phyloP scores from a whole-genome alignment of 441 rosid species.

The Cnidoscolus chayamansa region DNA sequence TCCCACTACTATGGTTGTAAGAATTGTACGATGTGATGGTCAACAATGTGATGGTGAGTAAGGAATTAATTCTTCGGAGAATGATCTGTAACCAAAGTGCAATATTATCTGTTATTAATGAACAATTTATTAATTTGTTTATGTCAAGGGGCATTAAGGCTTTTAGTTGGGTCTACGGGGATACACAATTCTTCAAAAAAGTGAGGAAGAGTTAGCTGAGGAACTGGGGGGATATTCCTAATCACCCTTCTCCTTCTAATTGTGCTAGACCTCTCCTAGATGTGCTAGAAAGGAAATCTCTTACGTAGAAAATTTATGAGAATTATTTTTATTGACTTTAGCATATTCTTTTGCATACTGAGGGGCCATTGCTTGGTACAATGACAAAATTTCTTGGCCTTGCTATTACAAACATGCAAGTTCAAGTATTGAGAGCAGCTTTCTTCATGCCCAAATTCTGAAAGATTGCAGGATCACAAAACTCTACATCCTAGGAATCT shows the following conservation, averaged over 20 bases:
- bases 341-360: not conserved
- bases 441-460: not conserved
- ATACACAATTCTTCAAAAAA: not conserved
- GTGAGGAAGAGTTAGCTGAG: not conserved
- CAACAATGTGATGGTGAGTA: not conserved
- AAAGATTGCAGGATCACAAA: not conserved
- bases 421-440: not conserved
- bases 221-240: not conserved
- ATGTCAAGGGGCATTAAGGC: not conserved
- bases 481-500: not conserved
- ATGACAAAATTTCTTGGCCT: not conserved
- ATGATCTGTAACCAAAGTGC: not conserved
- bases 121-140: not conserved
- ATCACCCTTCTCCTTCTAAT: conserved; percentile 1
- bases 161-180: not conserved
- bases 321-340: not conserved
- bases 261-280: not conserved
- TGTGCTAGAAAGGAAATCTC: not conserved
- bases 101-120: not conserved
- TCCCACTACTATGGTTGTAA: not conserved
- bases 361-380: not conserved
- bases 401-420: not conserved
- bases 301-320: not conserved
- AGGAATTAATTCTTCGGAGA: not conserved
- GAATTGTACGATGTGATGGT: too few species aligned